Base-by-base conservation (phyloP, 495 filamentous ascomycete genomes). In the Beverwykella pulmonaria region DNA sequence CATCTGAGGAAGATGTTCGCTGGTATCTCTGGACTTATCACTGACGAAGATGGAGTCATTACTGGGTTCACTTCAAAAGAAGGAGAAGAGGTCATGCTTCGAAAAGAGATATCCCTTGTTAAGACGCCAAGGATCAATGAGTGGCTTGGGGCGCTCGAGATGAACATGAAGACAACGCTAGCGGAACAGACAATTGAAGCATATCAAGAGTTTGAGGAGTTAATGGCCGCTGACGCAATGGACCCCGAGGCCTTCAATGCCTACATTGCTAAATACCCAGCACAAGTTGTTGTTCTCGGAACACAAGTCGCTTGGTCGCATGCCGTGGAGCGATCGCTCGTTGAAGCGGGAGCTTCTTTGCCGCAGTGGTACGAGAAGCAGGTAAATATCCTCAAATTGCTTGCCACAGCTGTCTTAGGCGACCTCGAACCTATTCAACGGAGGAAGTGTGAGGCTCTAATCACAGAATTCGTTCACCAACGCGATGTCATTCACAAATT, bases 1-100 rank as follows among this genome's bases (percentile, higher is more conserved):
- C 94, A 99, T 76, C 91, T 99, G 81, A 92, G 95, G 77, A 99
- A 99, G 82, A 99, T 99, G 94, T 99, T 99, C 80, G 94, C 94
- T 59, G 94, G 94, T 54, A 80, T 99, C 25, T 91, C 88, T 5
- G 93, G 93, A 0, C 82, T 99, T 36, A 81, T 94, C 23, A 91
- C 96, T 82, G 92, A 97, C 71, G 92, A 97, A 61, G 88, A 97
- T 65, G 85, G 86, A 36, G 85, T 88, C 65, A 97, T 99, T 65
- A 84, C 90, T 7, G 93, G 92, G 0, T 93, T 98, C 74, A 92
- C 88, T 34, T 98, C 95, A 0, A 98, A 96, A 75, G 94, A 99
- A 78, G 93, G 91, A 39, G 94, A 99, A 78, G 84, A 90, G 66
- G 91, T 97, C 44, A 84, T 85, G 39, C 78, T 99, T 56, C 93